These are phyloP conservation scores for Chromera velia DNA, from an alignment of 73 alveolate genomes.

Conservation along the genomic window DNA sequence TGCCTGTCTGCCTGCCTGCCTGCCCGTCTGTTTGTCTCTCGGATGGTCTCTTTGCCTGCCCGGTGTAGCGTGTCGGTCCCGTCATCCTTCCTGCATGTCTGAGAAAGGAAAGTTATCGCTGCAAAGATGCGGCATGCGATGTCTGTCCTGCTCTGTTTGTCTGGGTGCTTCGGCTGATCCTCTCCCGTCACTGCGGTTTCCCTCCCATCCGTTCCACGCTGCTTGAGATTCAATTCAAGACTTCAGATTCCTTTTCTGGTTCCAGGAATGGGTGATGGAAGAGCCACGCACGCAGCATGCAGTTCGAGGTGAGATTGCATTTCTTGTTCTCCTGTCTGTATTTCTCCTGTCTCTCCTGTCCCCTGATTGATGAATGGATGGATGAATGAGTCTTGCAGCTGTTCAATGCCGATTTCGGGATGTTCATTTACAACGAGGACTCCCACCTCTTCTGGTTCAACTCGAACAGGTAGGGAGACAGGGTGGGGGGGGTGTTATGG, in stretches of 20 bases:
- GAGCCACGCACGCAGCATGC: background rate
- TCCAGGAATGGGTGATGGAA: background rate
- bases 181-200: background rate
- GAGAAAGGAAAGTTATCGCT: no score
- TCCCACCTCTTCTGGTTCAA: conserved; percentile 84
- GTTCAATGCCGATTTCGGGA: conserved; percentile 51
- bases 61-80: conserved; percentile 75
- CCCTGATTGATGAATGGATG: background rate
- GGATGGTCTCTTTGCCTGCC: no score
- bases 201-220: no score
- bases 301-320: background rate
- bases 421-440: conserved; percentile 74
- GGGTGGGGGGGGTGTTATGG: no score
- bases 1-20: no score
- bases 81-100: conserved; percentile 44
- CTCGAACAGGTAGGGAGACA: no score
- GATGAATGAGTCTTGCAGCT: conserved; percentile 11
- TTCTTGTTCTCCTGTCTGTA: background rate
- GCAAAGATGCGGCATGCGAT: no score
- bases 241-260: background rate
- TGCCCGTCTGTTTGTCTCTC: no score
- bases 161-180: no score
- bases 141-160: no score
- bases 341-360: background rate
- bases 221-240: no score